Conservation (phyloP, 148 eudicot genomes). For the Rhododendron mucronatum region DNA sequence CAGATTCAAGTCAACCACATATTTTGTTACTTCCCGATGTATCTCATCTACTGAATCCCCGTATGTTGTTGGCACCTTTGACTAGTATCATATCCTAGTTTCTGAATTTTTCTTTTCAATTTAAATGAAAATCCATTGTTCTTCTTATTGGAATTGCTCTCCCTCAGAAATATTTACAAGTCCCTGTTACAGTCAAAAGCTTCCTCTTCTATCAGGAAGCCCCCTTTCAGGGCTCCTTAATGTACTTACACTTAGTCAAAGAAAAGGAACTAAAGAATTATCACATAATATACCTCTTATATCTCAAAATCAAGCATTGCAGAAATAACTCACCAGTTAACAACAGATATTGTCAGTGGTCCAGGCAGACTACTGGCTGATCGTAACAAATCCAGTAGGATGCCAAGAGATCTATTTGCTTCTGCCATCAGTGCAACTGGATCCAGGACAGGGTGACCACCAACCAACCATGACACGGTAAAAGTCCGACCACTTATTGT, state of each 20-base stretch:
- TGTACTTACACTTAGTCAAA: neutral
- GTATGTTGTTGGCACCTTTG: neutral
- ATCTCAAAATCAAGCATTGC: neutral
- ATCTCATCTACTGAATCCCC: neutral
- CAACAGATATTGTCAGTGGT: conserved; percentile 61
- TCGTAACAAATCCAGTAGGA: conserved; percentile 53
- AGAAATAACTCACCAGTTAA: conserved; percentile 73
- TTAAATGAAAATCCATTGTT: neutral
- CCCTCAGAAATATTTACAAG: neutral
- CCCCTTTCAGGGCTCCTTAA: neutral
- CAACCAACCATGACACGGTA: conserved; percentile 63
- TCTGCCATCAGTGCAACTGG: conserved; percentile 50
- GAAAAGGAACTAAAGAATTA: neutral
- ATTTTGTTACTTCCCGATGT: neutral
- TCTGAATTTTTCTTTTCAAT: neutral
- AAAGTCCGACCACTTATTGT: conserved; percentile 40
- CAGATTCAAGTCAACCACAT: neutral
- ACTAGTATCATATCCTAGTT: neutral
- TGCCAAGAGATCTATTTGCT: conserved; percentile 46
- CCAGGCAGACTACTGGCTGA: conserved; percentile 66
- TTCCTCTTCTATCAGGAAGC: neutral
- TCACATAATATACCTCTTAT: conserved; percentile 12
- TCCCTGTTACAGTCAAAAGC: neutral
- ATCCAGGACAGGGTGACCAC: conserved; percentile 74
- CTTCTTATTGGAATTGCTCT: neutral